Evolutionary conservation across 202 grass and related monocot species (phyloP).

Genomic region (Saccharum hybrid): DNA sequence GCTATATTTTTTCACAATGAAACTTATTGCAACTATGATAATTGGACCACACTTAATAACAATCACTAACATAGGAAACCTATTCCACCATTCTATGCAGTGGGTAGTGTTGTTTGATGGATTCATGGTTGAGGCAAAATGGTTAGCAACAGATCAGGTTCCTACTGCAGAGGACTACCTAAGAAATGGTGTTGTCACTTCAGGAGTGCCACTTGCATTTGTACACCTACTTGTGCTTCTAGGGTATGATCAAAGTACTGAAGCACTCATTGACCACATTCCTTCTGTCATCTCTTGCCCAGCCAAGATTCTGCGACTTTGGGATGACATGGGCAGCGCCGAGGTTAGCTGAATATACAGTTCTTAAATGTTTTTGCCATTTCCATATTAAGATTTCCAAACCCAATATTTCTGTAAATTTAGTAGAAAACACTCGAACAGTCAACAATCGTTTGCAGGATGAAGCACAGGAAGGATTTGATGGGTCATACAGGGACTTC

Average conservation of each 20-base stretch:
- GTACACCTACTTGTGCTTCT: conserved; percentile 41
- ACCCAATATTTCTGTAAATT: too few relatives aligned
- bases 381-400: too few relatives aligned
- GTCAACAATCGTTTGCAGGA: conserved; percentile 40
- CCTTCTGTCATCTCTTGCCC: conserved; percentile 40
- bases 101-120: conserved; percentile 53
- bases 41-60: too few relatives aligned
- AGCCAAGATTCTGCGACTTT: conserved; percentile 62
- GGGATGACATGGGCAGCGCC: conserved; percentile 67
- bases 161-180: conserved; percentile 50
- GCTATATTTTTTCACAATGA: too few relatives aligned
- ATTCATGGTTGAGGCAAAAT: conserved; percentile 59
- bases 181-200: conserved; percentile 48
- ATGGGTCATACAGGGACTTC: conserved; percentile 62
- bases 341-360: conserved; percentile 37
- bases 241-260: conserved; percentile 19
- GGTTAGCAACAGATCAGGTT: conserved; percentile 37
- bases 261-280: conserved; percentile 12
- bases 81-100: conserved; percentile 6
- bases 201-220: conserved; percentile 32
- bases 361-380: neutral
- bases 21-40: too few relatives aligned
- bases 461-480: conserved; percentile 62
- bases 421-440: too few relatives aligned
- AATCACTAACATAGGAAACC: neutral